Percentiles rank a stretch among this genome's conserved stretches.
Evolutionary conservation across 148 eudicot species (phyloP).

Genomic region (Hydrangea macrophylla): DNA sequence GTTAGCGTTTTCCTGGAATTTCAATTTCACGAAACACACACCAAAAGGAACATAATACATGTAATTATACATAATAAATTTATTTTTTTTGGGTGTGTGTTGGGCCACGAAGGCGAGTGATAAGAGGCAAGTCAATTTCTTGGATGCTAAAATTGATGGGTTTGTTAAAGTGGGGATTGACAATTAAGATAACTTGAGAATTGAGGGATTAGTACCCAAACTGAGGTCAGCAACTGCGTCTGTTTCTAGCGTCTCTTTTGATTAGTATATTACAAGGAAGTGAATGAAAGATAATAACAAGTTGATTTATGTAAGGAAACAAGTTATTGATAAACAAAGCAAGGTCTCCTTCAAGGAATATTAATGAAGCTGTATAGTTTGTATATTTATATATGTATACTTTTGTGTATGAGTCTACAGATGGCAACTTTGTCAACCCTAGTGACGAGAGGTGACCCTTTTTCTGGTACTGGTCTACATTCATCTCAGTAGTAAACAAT

Average conservation of each 20-base stretch:
- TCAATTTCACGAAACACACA: too few species aligned
- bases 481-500: not conserved
- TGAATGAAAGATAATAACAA: conserved; percentile 15
- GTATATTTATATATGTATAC: too few species aligned
- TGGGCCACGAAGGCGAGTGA: not conserved
- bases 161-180: conserved; percentile 35
- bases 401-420: not conserved
- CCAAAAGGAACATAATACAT: too few species aligned
- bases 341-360: conserved; percentile 8
- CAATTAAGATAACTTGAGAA: conserved; percentile 11
- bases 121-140: conserved; percentile 10
- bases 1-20: too few species aligned
- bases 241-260: conserved; percentile 18
- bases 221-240: conserved; percentile 32
- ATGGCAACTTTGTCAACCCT: conserved; percentile 3
- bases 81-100: too few species aligned
- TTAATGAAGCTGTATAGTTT: too few species aligned
- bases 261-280: conserved; percentile 14
- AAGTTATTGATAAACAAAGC: not conserved
- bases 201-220: conserved; percentile 21
- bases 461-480: not conserved
- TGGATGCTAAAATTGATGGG: conserved; percentile 31
- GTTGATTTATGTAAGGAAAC: not conserved
- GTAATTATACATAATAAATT: too few species aligned
- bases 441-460: not conserved